phyloP scores from a whole-genome alignment of 768 basidiomycete species.

The Paxillus involutus region DNA sequence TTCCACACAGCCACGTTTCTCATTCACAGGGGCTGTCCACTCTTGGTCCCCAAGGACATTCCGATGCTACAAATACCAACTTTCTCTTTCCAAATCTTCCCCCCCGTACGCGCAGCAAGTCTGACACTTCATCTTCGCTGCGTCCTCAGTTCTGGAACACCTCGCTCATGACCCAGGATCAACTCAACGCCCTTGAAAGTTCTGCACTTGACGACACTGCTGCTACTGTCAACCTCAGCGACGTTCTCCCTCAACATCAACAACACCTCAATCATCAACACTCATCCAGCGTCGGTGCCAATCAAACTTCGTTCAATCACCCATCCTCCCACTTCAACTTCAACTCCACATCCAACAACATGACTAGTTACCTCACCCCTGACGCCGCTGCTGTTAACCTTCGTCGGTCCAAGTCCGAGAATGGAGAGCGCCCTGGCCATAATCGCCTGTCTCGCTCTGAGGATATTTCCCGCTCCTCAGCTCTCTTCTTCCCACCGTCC shows the following conservation, averaged over 20 bases:
- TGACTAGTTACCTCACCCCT: conserved; percentile 40
- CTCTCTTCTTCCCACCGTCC: conserved; percentile 30
- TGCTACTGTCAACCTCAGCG: conserved; percentile 29
- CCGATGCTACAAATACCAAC: conserved; percentile 37
- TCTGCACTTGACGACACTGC: conserved; percentile 40
- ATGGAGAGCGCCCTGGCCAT: conserved; percentile 39
- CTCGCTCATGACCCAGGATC: conserved; percentile 37
- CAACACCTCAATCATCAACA: conserved; percentile 26
- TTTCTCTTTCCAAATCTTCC: conserved; percentile 38
- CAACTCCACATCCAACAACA: conserved; percentile 32
- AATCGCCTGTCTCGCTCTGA: conserved; percentile 61
- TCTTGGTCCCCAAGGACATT: conserved; percentile 29
- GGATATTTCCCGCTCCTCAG: conserved; percentile 45
- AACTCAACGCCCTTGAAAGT: conserved; percentile 31
- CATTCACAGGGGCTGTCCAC: conserved; percentile 36
- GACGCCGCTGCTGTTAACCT: conserved; percentile 32
- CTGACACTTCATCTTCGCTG: conserved; percentile 50
- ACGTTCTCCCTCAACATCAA: conserved; percentile 28
- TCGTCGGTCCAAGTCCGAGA: conserved; percentile 54
- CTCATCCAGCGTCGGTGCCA: conserved; percentile 19
- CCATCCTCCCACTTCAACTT: conserved; percentile 36
- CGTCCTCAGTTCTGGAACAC: conserved; percentile 56
- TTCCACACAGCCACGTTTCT: conserved; percentile 34
- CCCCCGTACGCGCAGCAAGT: conserved; percentile 55
- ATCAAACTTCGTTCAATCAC: conserved; percentile 30